Base-by-base conservation (phyloP, 345 rosid genomes). In the Populus alba region DNA sequence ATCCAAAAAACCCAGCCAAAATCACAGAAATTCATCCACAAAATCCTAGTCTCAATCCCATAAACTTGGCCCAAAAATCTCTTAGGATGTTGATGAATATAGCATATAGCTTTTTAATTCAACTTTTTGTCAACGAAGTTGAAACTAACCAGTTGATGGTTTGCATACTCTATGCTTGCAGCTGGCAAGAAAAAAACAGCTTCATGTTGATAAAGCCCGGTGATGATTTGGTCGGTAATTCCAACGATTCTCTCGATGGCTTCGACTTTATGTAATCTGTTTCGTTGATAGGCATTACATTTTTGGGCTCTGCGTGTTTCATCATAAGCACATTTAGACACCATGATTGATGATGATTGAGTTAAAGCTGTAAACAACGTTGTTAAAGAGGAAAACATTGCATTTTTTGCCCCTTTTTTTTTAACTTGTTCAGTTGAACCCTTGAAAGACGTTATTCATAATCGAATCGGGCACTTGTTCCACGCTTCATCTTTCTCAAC, bases 131-230 rank as follows among this genome's bases (percentile, higher is more conserved):
- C 22, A 29, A 43, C 1, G 12, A 43, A 39, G 7, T 23, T 20
- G 35, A 29, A 63, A 37, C 45, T 57, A 37, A 25, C 41, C 7
- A 20, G 43, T 13, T 71, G 71, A 29, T 57, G 27, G 20, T 15
- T 51, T 13, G 22, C 38, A 1, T 18, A 20, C 20, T 22, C n/a
- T 6, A 8, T 23, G 43, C 53, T 55, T 33, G 59, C 91, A 84
- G 88, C 88, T 77, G 92, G 87, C 61, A 96, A 90, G 91, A 95
- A 93, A 79, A 31, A 96, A 96, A 82, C 94, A 94, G 80, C 91
- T 92, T 45, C 90, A 79, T 66, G 84, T 94, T 6, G 98, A 92
- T 82, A 96, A 29, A 86, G 81, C 88, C 94, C 0, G 91, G 90
- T n/a, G 97, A 94, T 43, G 95, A 92, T 80, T 33, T 94, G 62